Conservation (phyloP, 2,329 filamentous ascomycete genomes). For the Mycogone perniciosa region DNA sequence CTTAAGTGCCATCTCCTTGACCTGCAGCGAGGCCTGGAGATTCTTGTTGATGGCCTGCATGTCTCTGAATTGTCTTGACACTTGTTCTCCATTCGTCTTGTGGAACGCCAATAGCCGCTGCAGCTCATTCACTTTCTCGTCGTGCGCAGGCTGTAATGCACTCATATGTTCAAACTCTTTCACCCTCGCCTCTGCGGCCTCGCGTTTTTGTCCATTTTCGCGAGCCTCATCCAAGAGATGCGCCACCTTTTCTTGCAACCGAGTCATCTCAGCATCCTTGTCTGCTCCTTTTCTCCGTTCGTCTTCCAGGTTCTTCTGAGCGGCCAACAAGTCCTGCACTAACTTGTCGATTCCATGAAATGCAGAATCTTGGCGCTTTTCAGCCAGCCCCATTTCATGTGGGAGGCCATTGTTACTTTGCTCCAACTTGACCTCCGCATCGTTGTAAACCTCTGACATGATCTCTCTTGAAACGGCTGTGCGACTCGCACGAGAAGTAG, state of each 20-base stretch:
- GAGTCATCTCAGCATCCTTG: neutral
- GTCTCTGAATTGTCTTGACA: slow-evolving; percentile 2
- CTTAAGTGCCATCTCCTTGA: neutral
- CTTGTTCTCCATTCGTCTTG: slow-evolving; percentile 4
- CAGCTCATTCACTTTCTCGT: slow-evolving; percentile 3
- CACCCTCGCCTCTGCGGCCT: neutral
- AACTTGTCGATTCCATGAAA: neutral
- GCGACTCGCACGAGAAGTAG: too few relatives aligned
- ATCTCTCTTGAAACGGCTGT: too few relatives aligned
- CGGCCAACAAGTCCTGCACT: neutral
- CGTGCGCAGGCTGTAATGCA: neutral
- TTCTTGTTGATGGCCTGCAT: slow-evolving; percentile 2
- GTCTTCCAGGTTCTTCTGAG: neutral
- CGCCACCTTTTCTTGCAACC: neutral
- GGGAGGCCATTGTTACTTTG: too few relatives aligned
- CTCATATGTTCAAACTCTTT: neutral
- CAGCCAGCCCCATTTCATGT: neutral
- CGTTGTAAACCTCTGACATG: too few relatives aligned
- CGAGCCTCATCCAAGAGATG: neutral
- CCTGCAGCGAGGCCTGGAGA: slow-evolving; percentile 1
- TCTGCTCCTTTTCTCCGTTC: neutral
- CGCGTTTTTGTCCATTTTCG: neutral
- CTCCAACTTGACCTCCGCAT: too few relatives aligned
- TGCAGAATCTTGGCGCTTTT: neutral
- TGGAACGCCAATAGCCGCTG: slow-evolving; percentile 5